Percentiles rank a stretch among this genome's conserved stretches.
Evolutionary conservation across 768 basidiomycete species (phyloP).

Genomic region (Lepiota subincarnata): DNA sequence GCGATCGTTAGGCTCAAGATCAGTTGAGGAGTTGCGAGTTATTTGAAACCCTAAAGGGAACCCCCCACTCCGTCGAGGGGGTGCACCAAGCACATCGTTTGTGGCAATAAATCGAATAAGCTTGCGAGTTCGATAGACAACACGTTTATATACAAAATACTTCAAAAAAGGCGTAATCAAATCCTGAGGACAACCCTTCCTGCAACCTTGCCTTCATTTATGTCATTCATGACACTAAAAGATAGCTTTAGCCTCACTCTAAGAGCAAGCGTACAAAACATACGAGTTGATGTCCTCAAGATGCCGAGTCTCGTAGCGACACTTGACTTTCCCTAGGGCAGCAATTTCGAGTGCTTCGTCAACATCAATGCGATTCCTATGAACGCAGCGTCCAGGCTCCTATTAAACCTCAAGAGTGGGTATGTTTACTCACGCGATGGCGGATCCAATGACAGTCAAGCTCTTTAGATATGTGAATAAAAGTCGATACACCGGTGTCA

Average conservation of each 20-base stretch:
- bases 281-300: conserved; percentile 50
- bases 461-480: conserved; percentile 54
- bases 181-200: conserved; percentile 41
- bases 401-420: no score
- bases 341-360: conserved; percentile 77
- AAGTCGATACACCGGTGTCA: conserved; percentile 53
- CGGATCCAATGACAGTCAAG: conserved; percentile 52
- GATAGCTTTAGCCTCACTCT: background rate
- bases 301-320: conserved; percentile 41
- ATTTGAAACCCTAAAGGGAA: no score
- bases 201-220: conserved; percentile 38
- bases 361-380: conserved; percentile 78
- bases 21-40: no score
- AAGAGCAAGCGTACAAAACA: conserved; percentile 20
- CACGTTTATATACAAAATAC: no score
- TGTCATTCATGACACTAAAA: conserved; percentile 34
- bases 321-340: conserved; percentile 63
- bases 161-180: background rate
- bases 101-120: no score
- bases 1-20: no score
- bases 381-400: background rate
- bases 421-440: conserved; percentile 20
- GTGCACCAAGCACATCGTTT: no score
- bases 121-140: no score
- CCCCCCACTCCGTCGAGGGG: no score